Evolutionary conservation across 2,329 filamentous ascomycete genomes (phyloP).

Genomic region (Sporothrix curviconia): DNA sequence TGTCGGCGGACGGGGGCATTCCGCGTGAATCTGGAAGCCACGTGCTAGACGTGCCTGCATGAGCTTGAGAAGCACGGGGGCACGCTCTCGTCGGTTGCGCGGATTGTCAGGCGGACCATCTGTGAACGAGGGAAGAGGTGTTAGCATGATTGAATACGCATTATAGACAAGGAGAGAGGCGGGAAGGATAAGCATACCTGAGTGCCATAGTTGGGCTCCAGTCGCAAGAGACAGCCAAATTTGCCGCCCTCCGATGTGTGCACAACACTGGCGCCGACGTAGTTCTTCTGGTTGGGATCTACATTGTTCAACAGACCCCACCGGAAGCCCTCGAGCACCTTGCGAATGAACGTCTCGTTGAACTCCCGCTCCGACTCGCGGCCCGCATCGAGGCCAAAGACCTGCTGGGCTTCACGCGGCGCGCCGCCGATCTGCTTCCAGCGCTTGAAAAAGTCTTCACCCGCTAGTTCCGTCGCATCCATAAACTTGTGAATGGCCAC

Average conservation of each 20-base stretch:
- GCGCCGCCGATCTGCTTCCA: conserved; percentile 97
- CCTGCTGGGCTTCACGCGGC: conserved; percentile 78
- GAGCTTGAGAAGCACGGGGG: conserved; percentile 72
- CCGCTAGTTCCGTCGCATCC: conserved; percentile 77
- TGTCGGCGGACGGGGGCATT: conserved; percentile 36
- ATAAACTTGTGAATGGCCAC: conserved; percentile 92
- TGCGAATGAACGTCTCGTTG: conserved; percentile 62
- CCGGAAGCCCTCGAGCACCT: conserved; percentile 73
- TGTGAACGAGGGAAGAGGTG: conserved; percentile 41
- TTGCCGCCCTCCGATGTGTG: conserved; percentile 81
- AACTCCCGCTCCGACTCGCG: conserved; percentile 54
- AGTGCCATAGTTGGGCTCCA: conserved; percentile 90
- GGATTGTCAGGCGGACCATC: conserved; percentile 94
- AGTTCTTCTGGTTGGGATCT: conserved; percentile 87
- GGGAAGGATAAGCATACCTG: conserved; percentile 56
- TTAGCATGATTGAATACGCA: background rate
- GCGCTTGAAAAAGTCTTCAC: conserved; percentile 96
- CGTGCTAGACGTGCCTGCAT: conserved; percentile 77
- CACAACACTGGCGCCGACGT: conserved; percentile 83
- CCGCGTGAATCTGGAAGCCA: conserved; percentile 39
- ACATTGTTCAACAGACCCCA: conserved; percentile 83
- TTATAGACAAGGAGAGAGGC: background rate
- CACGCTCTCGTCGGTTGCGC: conserved; percentile 87
- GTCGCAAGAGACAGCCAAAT: conserved; percentile 83
- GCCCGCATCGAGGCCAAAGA: conserved; percentile 60